A percentile compares a stretch with the other conserved stretches of the same genome.
Conservation (phyloP, 2,329 filamentous ascomycete genomes). For the Pseudogymnoascus sp. region DNA sequence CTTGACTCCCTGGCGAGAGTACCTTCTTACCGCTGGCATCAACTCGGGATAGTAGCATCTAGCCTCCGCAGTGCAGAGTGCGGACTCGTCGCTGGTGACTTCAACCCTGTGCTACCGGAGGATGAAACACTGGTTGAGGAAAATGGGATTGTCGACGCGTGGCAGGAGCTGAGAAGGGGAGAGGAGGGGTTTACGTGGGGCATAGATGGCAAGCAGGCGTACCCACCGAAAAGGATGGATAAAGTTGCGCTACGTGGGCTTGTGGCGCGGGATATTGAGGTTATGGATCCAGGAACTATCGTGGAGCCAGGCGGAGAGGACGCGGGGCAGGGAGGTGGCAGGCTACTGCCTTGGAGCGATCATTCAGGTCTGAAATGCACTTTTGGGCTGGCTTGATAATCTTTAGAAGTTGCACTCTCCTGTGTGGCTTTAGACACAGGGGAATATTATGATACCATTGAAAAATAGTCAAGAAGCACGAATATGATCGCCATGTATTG, state of each 20-base stretch:
- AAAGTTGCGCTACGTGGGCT: constrained; percentile 31
- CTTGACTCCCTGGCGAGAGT: constrained; percentile 30
- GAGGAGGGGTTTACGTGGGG: constrained; percentile 34
- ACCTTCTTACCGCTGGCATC: constrained; percentile 27
- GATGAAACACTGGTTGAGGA: constrained; percentile 28
- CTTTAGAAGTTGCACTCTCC: background rate
- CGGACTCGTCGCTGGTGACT: constrained; percentile 35
- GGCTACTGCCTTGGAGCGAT: constrained; percentile 12
- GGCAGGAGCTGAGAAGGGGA: constrained; percentile 24
- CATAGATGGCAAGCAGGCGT: constrained; percentile 27
- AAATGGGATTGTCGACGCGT: constrained; percentile 32
- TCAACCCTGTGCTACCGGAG: constrained; percentile 33
- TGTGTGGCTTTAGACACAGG: background rate
- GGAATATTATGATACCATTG: background rate
- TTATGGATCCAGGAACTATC: constrained; percentile 17
- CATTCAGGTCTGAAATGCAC: constrained; percentile 12
- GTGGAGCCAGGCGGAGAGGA: background rate
- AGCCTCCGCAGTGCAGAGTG: constrained; percentile 24
- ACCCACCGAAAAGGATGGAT: constrained; percentile 32
- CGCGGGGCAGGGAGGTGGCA: background rate
- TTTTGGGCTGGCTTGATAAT: constrained; percentile 9
- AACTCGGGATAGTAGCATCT: constrained; percentile 25
- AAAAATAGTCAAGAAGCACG: background rate
- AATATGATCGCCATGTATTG: background rate
- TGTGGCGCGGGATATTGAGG: constrained; percentile 17